Evolutionary conservation across 2,329 filamentous ascomycete genomes (phyloP).

Genomic region (Hymenoscyphus fraxineus): DNA sequence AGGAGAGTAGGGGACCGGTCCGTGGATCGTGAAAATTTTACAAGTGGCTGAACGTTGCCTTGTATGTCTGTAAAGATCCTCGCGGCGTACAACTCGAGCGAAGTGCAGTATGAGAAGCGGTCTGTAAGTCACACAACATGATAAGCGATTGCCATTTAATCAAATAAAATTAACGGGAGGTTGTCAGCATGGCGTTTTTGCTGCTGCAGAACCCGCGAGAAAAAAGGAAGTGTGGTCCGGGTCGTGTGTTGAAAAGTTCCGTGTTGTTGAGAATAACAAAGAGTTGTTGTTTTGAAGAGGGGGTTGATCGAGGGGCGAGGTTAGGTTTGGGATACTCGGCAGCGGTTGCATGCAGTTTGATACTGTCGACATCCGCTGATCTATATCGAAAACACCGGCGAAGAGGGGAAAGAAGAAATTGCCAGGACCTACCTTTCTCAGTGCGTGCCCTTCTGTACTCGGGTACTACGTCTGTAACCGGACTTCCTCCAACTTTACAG

Average conservation of each 20-base stretch:
- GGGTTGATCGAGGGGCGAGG: constrained; percentile 2
- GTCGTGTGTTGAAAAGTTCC: neutral
- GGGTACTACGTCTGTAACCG: neutral
- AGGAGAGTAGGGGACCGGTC: constrained; percentile 27
- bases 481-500: neutral
- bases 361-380: constrained; percentile 5
- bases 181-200: constrained; percentile 7
- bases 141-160: constrained; percentile 21
- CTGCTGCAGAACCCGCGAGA: constrained; percentile 8
- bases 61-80: constrained; percentile 25
- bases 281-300: neutral
- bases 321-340: constrained; percentile 2
- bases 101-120: constrained; percentile 19
- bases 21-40: constrained; percentile 18
- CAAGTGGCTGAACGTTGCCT: constrained; percentile 26
- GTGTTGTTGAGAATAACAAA: neutral
- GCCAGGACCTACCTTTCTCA: constrained; percentile 14
- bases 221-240: constrained; percentile 6
- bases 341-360: constrained; percentile 9
- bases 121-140: constrained; percentile 29
- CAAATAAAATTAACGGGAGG: constrained; percentile 11
- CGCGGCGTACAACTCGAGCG: constrained; percentile 25
- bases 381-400: constrained; percentile 4
- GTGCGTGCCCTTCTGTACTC: neutral
- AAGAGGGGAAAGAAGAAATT: neutral